phyloP scores from a whole-genome alignment of 2,329 filamentous ascomycete genomes.

The Pseudogymnoascus sp. region DNA sequence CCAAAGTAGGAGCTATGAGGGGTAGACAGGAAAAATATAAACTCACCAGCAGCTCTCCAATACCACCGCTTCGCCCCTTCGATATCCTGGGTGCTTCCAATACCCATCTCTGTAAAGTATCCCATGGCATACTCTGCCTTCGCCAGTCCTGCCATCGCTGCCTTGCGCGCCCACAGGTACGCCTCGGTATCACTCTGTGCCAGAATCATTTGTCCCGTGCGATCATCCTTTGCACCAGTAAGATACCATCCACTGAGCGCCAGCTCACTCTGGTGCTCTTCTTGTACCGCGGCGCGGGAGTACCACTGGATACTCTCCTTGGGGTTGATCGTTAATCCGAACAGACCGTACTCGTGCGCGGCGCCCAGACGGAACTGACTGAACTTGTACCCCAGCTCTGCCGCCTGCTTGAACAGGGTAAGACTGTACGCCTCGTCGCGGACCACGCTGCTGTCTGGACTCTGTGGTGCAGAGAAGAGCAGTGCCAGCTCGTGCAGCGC shows the following conservation, averaged over 20 bases:
- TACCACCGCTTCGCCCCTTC: constrained; percentile 99
- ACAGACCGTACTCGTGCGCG: constrained; percentile 79
- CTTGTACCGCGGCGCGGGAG: constrained; percentile 79
- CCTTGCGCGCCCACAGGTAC: constrained; percentile 94
- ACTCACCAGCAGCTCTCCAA: constrained; percentile 90
- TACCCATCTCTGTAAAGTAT: constrained; percentile 92
- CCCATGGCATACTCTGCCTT: constrained; percentile 99
- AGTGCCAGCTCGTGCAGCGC: constrained; percentile 81
- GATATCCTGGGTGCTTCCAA: constrained; percentile 74
- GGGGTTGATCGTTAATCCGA: constrained; percentile 76
- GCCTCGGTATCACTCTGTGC: constrained; percentile 92
- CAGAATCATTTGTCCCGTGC: constrained; percentile 64
- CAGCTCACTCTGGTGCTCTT: constrained; percentile 87
- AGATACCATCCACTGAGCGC: constrained; percentile 88
- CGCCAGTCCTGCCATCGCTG: constrained; percentile 74
- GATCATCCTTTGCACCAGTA: constrained; percentile 48
- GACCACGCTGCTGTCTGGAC: constrained; percentile 59
- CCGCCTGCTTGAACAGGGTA: constrained; percentile 76
- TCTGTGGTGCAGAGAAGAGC: constrained; percentile 53
- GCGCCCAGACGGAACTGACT: constrained; percentile 85
- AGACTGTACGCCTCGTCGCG: constrained; percentile 75
- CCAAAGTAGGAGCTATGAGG: not conserved
- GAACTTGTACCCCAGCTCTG: constrained; percentile 87
- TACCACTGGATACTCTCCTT: constrained; percentile 90
- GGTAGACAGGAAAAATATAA: constrained; percentile 9